Conservation (phyloP, 306 rosid genomes). For the Ceratonia siliqua region DNA sequence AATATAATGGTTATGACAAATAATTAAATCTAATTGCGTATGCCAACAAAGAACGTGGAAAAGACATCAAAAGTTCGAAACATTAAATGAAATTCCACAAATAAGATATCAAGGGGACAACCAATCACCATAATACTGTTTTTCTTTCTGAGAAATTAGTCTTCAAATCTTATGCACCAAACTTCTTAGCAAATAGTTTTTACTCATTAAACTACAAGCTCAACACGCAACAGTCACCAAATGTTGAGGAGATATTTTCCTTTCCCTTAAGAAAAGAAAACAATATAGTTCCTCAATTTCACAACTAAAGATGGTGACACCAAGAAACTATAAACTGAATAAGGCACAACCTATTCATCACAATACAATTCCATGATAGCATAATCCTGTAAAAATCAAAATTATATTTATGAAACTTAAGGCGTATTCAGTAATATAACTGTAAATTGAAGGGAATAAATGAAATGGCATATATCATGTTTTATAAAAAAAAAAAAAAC, state of each 20-base stretch:
- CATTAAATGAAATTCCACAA: neutral
- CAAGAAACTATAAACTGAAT: neutral
- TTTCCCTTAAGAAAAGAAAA: neutral
- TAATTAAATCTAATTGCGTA: neutral
- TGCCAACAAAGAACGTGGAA: neutral
- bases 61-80: neutral
- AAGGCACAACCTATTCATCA: slow-evolving; percentile 8
- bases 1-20: neutral
- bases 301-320: slow-evolving; percentile 11
- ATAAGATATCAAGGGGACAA: neutral
- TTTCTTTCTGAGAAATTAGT: slow-evolving; percentile 12
- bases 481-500: neutral
- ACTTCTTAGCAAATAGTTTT: neutral
- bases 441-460: neutral
- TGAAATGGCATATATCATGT: neutral
- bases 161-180: slow-evolving; percentile 4
- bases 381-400: slow-evolving; percentile 12
- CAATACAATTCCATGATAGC: neutral
- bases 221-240: neutral
- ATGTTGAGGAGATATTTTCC: neutral
- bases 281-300: neutral
- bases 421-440: slow-evolving; percentile 11
- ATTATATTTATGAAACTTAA: neutral
- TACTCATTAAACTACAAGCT: neutral
- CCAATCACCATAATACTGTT: neutral